These are phyloP conservation scores for Fusarium domesticum DNA, from an alignment of 2,329 filamentous ascomycete species.

Conservation along the genomic window DNA sequence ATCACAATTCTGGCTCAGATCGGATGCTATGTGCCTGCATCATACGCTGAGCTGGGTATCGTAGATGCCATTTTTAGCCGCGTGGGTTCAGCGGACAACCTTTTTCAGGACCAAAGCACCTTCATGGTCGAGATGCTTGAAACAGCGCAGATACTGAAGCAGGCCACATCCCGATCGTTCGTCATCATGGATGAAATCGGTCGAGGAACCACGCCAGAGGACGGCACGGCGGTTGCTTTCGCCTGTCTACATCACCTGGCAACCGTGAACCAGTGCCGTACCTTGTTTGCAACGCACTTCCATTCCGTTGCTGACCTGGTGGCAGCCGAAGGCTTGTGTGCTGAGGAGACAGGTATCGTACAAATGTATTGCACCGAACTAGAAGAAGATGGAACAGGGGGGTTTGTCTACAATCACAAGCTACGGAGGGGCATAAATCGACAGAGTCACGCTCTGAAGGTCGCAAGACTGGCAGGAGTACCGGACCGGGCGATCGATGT, in stretches of 20 bases:
- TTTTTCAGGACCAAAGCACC: constrained; percentile 93
- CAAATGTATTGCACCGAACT: constrained; percentile 88
- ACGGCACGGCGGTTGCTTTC: constrained; percentile 86
- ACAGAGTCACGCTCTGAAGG: constrained; percentile 87
- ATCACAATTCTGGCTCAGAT: constrained; percentile 92
- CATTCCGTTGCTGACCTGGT: constrained; percentile 80
- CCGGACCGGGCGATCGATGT: constrained; percentile 69
- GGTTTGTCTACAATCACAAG: constrained; percentile 84
- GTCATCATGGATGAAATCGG: constrained; percentile 99
- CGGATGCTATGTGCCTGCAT: constrained; percentile 87
- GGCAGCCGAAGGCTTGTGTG: constrained; percentile 44
- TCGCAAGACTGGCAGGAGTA: constrained; percentile 82
- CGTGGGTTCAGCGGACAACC: constrained; percentile 88
- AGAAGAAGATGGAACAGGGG: constrained; percentile 64
- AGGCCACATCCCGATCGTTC: constrained; percentile 80
- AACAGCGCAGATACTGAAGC: constrained; percentile 82
- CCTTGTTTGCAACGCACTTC: constrained; percentile 94
- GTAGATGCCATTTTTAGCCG: constrained; percentile 97
- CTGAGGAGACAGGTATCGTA: constrained; percentile 43
- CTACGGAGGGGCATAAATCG: constrained; percentile 79
- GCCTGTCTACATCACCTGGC: constrained; percentile 84
- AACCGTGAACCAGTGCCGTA: constrained; percentile 70
- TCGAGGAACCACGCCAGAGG: constrained; percentile 87
- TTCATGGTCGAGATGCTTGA: constrained; percentile 99
- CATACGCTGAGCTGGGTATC: constrained; percentile 79